Percentiles rank a stretch among this genome's conserved stretches.
Evolutionary conservation across 2,329 filamentous ascomycete genomes (phyloP).

Genomic region (Cladobotryum protrusum): DNA sequence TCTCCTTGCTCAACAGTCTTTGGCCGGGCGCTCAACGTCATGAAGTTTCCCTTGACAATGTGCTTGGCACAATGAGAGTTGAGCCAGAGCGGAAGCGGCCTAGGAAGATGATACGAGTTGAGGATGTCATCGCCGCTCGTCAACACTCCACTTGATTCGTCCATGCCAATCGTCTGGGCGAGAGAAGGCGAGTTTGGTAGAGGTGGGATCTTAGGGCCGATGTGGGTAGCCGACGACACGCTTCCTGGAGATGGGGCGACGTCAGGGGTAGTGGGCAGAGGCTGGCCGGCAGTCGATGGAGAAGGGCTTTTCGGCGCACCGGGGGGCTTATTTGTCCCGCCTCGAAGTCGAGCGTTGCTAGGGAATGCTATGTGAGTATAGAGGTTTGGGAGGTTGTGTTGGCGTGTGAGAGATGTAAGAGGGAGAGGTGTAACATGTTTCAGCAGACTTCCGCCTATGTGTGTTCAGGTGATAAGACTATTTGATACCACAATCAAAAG

Average conservation of each 20-base stretch:
- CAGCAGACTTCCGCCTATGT: too few relatives aligned
- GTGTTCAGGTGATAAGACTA: too few relatives aligned
- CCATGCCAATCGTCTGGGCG: constrained; percentile 62
- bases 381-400: too few relatives aligned
- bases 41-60: constrained; percentile 95
- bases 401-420: too few relatives aligned
- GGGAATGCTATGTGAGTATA: background rate
- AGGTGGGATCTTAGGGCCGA: constrained; percentile 54
- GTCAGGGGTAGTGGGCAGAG: constrained; percentile 38
- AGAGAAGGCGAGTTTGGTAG: constrained; percentile 59
- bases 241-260: constrained; percentile 7
- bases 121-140: constrained; percentile 49
- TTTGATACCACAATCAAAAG: too few relatives aligned
- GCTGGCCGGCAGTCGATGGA: constrained; percentile 41
- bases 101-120: constrained; percentile 57
- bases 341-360: constrained; percentile 55
- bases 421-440: too few relatives aligned
- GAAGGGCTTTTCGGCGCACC: constrained; percentile 48
- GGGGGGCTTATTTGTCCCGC: constrained; percentile 45
- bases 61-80: constrained; percentile 70
- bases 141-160: constrained; percentile 48
- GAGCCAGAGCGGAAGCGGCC: constrained; percentile 66
- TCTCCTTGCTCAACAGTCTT: constrained; percentile 92
- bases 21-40: constrained; percentile 87
- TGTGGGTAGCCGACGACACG: constrained; percentile 39